Evolutionary conservation across 2,329 filamentous ascomycete species (phyloP), one percentile per base, ranked within the genome.

Genomic region (Aspergillus arachidicola): DNA sequence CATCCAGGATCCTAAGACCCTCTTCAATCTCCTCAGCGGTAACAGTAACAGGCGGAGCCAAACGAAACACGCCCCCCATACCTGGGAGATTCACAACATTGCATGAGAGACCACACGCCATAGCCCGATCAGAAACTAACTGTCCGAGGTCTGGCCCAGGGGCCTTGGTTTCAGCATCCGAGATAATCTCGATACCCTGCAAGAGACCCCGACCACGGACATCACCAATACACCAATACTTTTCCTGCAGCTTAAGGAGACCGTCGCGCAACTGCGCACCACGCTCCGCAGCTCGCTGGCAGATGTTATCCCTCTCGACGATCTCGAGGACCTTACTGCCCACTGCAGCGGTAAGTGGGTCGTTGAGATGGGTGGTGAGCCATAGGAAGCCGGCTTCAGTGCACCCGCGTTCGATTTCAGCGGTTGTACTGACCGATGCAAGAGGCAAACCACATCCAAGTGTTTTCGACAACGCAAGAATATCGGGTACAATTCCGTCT

Each of bases 291-390:
- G 85, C 81, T 2, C 80, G 78, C 63, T 76, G 73, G 21, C 85
- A 81, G 11, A 89, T 75, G 23, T 80, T 75, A 64, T 89, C 86
- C 1, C 86, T 78, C 23, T 84, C 77, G 1, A 89, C 84, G 14
- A 89, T 86, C 63, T 89, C 86, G 1, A 89, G 79, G 2, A 89
- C 86, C 69, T 88, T 88, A 64, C 84, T 79, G 0, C 86, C 86
- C 1, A 89, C 85, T 0, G 86, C 84, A 0, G 85, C 85, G 0
- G 86, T 82, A 0, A 89, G 74, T 0, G 87, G 86, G 65, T 89
- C 87, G 66, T 89, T 88, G 56, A 88, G 75, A 66, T 89, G 87
- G 0, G 87, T 89, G 0, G 86, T 89, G 66, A 86, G 83, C 69
- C 85, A 89, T 21, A 85, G 76, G 67, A 82, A 89, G 32, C 81